A percentile compares a stretch with the other conserved stretches of the same genome.
phyloP scores from a whole-genome alignment of 805 yeast species.

The Ogataea corticis region DNA sequence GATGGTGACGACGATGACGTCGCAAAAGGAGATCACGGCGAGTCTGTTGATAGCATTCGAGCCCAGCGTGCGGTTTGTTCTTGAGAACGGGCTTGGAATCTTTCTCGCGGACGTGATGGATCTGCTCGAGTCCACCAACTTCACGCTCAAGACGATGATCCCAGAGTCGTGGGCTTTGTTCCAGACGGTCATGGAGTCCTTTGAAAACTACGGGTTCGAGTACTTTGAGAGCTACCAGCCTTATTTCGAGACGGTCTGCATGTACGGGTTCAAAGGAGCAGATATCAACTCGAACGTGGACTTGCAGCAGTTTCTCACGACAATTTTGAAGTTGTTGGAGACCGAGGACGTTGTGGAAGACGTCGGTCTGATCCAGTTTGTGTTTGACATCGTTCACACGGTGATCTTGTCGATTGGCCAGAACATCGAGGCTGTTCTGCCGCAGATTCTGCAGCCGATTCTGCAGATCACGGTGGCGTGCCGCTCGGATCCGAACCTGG shows the following conservation, averaged over 20 bases:
- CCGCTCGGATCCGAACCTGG: constrained; percentile 15
- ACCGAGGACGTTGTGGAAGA: constrained; percentile 21
- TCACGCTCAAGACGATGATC: constrained; percentile 49
- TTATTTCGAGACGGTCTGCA: constrained; percentile 49
- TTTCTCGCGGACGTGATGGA: constrained; percentile 78
- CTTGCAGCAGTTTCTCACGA: constrained; percentile 25
- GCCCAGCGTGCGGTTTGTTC: constrained; percentile 69
- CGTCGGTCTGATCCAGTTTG: constrained; percentile 24
- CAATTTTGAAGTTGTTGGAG: constrained; percentile 22
- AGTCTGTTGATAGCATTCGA: constrained; percentile 65
- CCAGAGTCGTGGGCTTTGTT: constrained; percentile 49
- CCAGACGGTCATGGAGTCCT: constrained; percentile 43
- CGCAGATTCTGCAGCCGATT: constrained; percentile 16
- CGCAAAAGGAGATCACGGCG: constrained; percentile 62
- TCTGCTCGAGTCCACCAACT: constrained; percentile 63
- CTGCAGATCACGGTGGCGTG: constrained; percentile 36
- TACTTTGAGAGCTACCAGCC: constrained; percentile 49
- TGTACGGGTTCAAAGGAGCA: constrained; percentile 40
- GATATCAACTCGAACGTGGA: constrained; percentile 18
- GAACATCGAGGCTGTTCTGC: constrained; percentile 20
- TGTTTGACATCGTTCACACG: constrained; percentile 16
- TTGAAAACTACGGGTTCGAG: constrained; percentile 53
- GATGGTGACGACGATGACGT: constrained; percentile 77
- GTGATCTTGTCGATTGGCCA: constrained; percentile 19
- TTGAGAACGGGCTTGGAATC: constrained; percentile 66